Conservation (phyloP, 2,329 filamentous ascomycete species). For the Aspergillus sp. region DNA sequence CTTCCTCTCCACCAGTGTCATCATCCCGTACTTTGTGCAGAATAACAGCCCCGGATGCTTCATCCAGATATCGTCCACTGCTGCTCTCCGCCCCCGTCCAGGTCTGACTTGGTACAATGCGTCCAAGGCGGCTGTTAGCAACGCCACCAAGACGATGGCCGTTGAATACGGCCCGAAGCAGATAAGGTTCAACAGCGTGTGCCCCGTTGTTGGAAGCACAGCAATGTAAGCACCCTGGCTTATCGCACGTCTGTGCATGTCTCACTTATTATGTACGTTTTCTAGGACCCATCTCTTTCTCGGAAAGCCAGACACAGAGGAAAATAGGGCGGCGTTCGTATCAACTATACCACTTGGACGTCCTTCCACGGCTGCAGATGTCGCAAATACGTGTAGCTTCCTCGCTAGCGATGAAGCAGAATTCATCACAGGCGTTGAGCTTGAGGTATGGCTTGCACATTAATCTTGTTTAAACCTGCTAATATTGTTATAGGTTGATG, state of each 20-base stretch:
- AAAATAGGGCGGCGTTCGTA: slow-evolving; percentile 38
- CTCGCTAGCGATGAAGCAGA: slow-evolving; percentile 67
- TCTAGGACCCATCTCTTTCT: slow-evolving; percentile 58
- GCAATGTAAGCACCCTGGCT: slow-evolving; percentile 16
- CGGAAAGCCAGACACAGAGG: slow-evolving; percentile 37
- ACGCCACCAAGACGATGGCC: slow-evolving; percentile 27
- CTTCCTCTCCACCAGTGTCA: slow-evolving; percentile 32
- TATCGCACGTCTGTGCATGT: too few relatives aligned
- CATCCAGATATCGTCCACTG: slow-evolving; percentile 43
- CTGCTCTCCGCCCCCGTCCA: slow-evolving; percentile 37
- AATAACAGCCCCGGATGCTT: slow-evolving; percentile 36
- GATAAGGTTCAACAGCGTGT: slow-evolving; percentile 27
- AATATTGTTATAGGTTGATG: slow-evolving; percentile 16
- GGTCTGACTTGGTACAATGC: slow-evolving; percentile 46
- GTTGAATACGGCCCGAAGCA: slow-evolving; percentile 25
- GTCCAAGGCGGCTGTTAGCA: slow-evolving; percentile 41
- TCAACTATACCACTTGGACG: slow-evolving; percentile 39
- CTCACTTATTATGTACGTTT: not conserved
- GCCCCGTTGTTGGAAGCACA: slow-evolving; percentile 25
- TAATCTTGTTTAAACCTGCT: not conserved
- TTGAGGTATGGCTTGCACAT: slow-evolving; percentile 49
- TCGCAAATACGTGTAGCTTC: slow-evolving; percentile 67
- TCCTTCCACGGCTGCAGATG: slow-evolving; percentile 49
- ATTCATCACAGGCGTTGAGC: slow-evolving; percentile 67
- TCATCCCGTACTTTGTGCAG: slow-evolving; percentile 37